phyloP scores from a whole-genome alignment of 208 protist genomes.

The Novymonas esmeraldas region DNA sequence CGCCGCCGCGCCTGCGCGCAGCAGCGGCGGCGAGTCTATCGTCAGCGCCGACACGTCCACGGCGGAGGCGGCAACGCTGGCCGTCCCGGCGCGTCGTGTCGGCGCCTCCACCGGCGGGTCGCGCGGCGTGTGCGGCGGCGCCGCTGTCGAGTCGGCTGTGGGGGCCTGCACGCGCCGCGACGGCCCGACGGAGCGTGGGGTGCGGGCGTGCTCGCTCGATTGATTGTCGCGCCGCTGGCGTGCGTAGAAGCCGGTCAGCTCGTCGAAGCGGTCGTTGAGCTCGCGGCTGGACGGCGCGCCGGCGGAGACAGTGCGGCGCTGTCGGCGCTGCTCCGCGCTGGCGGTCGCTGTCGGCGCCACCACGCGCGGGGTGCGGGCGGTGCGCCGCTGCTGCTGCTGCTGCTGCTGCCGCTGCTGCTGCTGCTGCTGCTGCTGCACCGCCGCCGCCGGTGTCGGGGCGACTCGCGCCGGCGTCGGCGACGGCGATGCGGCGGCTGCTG shows the following conservation, averaged over 20 bases:
- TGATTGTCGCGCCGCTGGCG: slow-evolving; percentile 32
- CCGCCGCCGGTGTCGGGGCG: too few relatives aligned
- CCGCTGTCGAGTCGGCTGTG: not conserved
- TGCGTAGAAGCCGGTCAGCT: slow-evolving; percentile 69
- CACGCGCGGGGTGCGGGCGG: slow-evolving; percentile 13
- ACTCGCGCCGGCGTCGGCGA: not conserved
- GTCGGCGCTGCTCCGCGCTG: slow-evolving; percentile 10
- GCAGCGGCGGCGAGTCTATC: slow-evolving; percentile 24
- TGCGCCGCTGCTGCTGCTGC: not conserved
- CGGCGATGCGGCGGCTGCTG: not conserved
- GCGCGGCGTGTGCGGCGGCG: slow-evolving; percentile 1
- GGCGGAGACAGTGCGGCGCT: slow-evolving; percentile 50
- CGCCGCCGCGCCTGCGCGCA: slow-evolving; percentile 8
- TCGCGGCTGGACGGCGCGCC: slow-evolving; percentile 58
- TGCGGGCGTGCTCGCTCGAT: slow-evolving; percentile 21
- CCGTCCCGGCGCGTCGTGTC: not conserved
- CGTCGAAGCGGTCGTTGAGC: slow-evolving; percentile 62
- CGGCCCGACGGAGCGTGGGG: slow-evolving; percentile 1
- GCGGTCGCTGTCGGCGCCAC: slow-evolving; percentile 1
- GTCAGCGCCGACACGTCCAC: slow-evolving; percentile 71
- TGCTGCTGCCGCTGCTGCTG: not conserved
- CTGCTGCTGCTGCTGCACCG: not conserved
- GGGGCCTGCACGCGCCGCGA: not conserved
- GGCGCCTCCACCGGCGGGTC: not conserved
- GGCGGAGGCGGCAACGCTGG: slow-evolving; percentile 22